Conservation (phyloP, 2,329 filamentous ascomycete species). For the Aspergillus puulaauensis region DNA sequence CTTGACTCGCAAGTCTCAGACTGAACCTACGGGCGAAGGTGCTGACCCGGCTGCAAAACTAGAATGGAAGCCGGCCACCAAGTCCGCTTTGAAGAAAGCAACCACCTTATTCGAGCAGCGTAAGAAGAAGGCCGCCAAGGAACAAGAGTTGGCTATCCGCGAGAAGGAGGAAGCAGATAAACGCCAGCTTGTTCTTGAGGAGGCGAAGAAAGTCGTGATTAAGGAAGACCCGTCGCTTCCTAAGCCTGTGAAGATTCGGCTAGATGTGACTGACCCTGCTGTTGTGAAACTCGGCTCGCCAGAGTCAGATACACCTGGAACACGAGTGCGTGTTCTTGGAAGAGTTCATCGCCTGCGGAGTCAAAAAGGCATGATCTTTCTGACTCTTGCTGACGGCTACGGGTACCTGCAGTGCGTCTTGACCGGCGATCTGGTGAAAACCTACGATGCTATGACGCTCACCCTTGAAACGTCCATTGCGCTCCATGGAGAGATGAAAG, state of each 20-base stretch:
- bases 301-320: constrained; percentile 62
- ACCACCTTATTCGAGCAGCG: constrained; percentile 70
- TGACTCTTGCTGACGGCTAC: constrained; percentile 83
- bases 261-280: constrained; percentile 67
- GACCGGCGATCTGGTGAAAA: constrained; percentile 77
- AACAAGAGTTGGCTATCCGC: constrained; percentile 68
- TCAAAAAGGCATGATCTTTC: constrained; percentile 83
- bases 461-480: constrained; percentile 85
- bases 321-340: constrained; percentile 75
- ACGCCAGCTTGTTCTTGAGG: constrained; percentile 70
- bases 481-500: constrained; percentile 78
- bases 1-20: constrained; percentile 66
- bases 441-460: constrained; percentile 85
- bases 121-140: constrained; percentile 82
- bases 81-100: constrained; percentile 83
- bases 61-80: constrained; percentile 78
- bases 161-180: constrained; percentile 72
- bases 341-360: constrained; percentile 77
- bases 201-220: constrained; percentile 75
- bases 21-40: constrained; percentile 58
- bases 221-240: constrained; percentile 72
- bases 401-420: constrained; percentile 83
- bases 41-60: constrained; percentile 64
- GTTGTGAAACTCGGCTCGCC: constrained; percentile 56
- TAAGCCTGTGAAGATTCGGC: constrained; percentile 70